Conservation (phyloP, 1,284 basidiomycete genomes). For the Cryptococcus amylolentus region DNA sequence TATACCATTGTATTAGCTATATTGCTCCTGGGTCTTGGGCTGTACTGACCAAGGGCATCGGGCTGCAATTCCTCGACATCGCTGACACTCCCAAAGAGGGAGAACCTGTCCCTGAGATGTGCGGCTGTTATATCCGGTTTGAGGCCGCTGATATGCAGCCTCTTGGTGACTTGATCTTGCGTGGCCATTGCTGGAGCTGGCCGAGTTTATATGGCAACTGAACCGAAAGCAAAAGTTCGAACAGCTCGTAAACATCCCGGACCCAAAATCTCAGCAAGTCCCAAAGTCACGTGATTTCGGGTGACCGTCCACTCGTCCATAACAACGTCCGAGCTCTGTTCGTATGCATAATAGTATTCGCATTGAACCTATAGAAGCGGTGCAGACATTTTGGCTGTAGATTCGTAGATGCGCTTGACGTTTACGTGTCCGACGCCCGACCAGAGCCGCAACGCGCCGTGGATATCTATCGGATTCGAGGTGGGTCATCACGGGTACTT, state of each 20-base stretch:
- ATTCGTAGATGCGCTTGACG: too few species aligned
- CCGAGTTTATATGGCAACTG: background rate
- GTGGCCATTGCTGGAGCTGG: background rate
- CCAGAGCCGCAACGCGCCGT: too few species aligned
- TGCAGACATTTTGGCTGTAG: too few species aligned
- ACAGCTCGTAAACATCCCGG: background rate
- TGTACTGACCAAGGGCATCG: constrained; percentile 41
- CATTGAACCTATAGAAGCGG: too few species aligned
- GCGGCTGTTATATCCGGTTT: constrained; percentile 40
- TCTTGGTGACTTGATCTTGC: constrained; percentile 25
- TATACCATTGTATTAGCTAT: background rate
- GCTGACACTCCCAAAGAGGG: constrained; percentile 39
- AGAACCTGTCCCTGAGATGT: constrained; percentile 47
- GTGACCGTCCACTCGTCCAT: too few species aligned
- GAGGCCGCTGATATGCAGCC: constrained; percentile 47
- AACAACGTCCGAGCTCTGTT: too few species aligned
- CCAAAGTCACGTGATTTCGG: background rate
- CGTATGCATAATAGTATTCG: too few species aligned
- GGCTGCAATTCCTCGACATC: constrained; percentile 38
- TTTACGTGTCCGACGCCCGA: too few species aligned
- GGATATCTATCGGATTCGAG: too few species aligned
- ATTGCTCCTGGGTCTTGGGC: background rate
- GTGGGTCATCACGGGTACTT: too few species aligned
- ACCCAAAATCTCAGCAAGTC: background rate
- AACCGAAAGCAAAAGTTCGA: background rate